Conservation (phyloP, 352 stramenopile species). For the Nothophytophthora sp. region DNA sequence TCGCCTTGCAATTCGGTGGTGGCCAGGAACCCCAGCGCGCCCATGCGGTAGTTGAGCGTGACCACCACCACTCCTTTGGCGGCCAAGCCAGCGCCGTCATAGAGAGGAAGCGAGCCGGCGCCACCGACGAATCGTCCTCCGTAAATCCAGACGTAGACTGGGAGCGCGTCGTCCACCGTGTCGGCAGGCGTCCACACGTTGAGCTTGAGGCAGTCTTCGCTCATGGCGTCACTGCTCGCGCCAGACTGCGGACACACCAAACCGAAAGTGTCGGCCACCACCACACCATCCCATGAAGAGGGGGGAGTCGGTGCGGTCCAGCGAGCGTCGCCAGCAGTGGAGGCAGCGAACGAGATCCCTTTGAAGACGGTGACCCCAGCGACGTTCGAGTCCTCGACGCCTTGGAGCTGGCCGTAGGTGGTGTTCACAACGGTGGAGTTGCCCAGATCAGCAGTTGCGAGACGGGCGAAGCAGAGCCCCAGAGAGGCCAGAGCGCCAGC, state of each 20-base stretch:
- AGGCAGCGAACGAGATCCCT: conserved; percentile 3
- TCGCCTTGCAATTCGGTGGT: conserved; percentile 3
- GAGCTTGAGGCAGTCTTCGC: conserved; percentile 7
- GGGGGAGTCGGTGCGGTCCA: conserved; percentile 1
- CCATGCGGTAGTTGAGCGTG: conserved; percentile 89
- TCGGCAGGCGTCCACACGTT: conserved; percentile 10
- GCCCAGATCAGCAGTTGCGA: background rate
- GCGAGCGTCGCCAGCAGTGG: conserved; percentile 2
- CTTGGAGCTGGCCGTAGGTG: background rate
- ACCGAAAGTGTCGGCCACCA: conserved; percentile 1
- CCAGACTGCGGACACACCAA: background rate
- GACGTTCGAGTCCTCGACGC: background rate
- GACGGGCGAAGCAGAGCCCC: background rate
- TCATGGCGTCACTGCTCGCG: background rate
- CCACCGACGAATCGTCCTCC: conserved; percentile 9
- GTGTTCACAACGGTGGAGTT: conserved; percentile 1
- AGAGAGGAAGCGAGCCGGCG: conserved; percentile 2
- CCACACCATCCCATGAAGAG: background rate
- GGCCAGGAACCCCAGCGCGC: conserved; percentile 66
- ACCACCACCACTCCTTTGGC: conserved; percentile 68
- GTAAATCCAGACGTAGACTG: conserved; percentile 14
- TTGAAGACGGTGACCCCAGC: conserved; percentile 2
- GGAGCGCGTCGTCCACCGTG: background rate
- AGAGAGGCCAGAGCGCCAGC: background rate
- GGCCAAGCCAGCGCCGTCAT: conserved; percentile 7